A percentile compares a stretch with the other conserved stretches of the same genome.
Evolutionary conservation across 1,139 yeast species (phyloP).

Genomic region (Geotrichum europaeum): DNA sequence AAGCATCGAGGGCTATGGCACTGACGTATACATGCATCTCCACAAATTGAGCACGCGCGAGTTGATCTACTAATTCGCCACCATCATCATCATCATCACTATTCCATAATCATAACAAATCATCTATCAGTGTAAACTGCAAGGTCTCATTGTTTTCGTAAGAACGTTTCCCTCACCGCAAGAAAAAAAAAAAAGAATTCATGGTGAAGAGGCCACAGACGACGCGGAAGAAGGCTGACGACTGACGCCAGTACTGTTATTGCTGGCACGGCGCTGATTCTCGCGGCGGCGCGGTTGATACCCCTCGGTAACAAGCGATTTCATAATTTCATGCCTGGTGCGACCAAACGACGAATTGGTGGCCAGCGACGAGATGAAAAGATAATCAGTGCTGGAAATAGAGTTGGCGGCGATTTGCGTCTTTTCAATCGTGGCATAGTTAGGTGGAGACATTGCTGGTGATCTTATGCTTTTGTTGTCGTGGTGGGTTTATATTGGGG

Average conservation of each 20-base stretch:
- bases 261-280: not conserved
- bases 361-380: not conserved
- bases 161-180: not conserved
- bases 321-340: not conserved
- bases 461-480: not conserved
- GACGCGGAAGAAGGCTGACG: not conserved
- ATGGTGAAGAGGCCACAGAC: not conserved
- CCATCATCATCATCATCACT: not conserved
- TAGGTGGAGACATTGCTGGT: conserved; percentile 7
- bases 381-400: conserved; percentile 9
- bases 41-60: conserved; percentile 40
- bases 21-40: conserved; percentile 72
- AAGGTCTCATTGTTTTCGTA: not conserved
- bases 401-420: conserved; percentile 11
- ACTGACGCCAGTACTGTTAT: not conserved
- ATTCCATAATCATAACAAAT: not conserved
- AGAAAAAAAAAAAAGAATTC: not conserved
- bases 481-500: not conserved
- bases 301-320: not conserved
- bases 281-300: not conserved
- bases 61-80: conserved; percentile 11
- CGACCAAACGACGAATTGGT: not conserved
- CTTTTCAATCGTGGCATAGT: conserved; percentile 9
- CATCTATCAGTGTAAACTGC: not conserved
- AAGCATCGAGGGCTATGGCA: conserved; percentile 81